phyloP scores from a whole-genome alignment of 441 rosid genomes.

The Erodium moschatum region DNA sequence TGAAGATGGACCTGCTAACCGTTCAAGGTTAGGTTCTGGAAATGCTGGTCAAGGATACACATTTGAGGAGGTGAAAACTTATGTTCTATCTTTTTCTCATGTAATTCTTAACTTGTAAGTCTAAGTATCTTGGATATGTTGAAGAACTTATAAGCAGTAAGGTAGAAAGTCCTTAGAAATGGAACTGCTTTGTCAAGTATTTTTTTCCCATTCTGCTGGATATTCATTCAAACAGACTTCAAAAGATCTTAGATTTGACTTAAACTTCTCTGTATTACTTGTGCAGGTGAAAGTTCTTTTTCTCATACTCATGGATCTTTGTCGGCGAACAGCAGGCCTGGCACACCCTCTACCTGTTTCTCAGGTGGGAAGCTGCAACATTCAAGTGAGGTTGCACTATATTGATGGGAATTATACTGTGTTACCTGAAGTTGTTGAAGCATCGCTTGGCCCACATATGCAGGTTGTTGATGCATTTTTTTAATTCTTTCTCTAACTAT shows the following conservation, averaged over 20 bases:
- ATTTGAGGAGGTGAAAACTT: constrained; percentile 73
- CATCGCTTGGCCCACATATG: constrained; percentile 98
- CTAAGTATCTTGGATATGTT: background rate
- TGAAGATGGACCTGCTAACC: constrained; percentile 72
- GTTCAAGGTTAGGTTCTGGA: constrained; percentile 79
- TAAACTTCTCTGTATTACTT: constrained; percentile 10
- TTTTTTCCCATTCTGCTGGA: background rate
- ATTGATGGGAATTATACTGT: constrained; percentile 96
- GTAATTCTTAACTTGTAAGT: background rate
- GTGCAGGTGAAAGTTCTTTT: constrained; percentile 94
- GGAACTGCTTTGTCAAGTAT: background rate
- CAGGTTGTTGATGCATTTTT: constrained; percentile 47
- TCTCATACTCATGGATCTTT: constrained; percentile 94
- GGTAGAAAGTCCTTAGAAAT: background rate
- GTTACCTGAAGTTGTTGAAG: constrained; percentile 98
- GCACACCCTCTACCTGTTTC: constrained; percentile 84
- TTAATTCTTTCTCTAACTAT: background rate
- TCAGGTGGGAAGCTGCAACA: constrained; percentile 79
- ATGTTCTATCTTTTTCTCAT: constrained; percentile 8
- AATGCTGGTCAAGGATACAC: constrained; percentile 99
- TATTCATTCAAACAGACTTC: background rate
- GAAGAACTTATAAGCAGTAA: too few species aligned
- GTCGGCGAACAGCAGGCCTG: constrained; percentile 72
- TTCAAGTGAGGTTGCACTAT: constrained; percentile 95
- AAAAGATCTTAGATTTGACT: background rate